Conservation (phyloP, 129 eudicot species). For the Escallonia rubra region DNA sequence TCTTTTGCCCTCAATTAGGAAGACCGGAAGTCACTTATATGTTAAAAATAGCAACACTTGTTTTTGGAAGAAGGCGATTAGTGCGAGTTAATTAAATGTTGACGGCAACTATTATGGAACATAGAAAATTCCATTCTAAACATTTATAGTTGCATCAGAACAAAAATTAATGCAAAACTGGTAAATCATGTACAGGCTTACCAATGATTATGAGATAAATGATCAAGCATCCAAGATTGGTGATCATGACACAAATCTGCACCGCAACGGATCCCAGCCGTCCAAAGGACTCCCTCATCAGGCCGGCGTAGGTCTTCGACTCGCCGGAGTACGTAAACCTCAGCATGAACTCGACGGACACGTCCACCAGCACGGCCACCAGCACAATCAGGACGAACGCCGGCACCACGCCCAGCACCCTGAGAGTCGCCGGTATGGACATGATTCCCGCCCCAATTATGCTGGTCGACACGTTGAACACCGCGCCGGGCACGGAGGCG, state of each 20-base stretch:
- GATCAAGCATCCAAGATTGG: constrained; percentile 80
- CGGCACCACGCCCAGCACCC: constrained; percentile 79
- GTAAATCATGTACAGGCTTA: constrained; percentile 13
- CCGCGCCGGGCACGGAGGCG: constrained; percentile 72
- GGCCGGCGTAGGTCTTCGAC: constrained; percentile 64
- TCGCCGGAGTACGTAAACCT: constrained; percentile 62
- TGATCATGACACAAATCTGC: constrained; percentile 69
- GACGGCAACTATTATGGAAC: too few relatives aligned
- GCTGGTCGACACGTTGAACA: constrained; percentile 88
- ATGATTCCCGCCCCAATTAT: constrained; percentile 96
- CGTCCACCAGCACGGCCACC: constrained; percentile 66
- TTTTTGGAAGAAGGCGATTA: too few relatives aligned
- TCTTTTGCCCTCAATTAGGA: too few relatives aligned
- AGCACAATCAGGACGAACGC: constrained; percentile 60
- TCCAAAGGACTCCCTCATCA: constrained; percentile 91
- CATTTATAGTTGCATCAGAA: neutral
- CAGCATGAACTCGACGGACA: constrained; percentile 70
- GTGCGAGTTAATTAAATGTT: too few relatives aligned
- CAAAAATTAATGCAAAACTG: too few relatives aligned
- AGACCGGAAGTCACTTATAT: too few relatives aligned
- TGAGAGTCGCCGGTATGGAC: constrained; percentile 94
- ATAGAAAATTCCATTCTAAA: too few relatives aligned
- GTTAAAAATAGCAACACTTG: too few relatives aligned
- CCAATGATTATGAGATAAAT: constrained; percentile 86
- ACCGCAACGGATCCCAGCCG: constrained; percentile 65